Base-by-base conservation (phyloP, 225 moss, liverwort and hornwort species). In the Straminergon stramineum region DNA sequence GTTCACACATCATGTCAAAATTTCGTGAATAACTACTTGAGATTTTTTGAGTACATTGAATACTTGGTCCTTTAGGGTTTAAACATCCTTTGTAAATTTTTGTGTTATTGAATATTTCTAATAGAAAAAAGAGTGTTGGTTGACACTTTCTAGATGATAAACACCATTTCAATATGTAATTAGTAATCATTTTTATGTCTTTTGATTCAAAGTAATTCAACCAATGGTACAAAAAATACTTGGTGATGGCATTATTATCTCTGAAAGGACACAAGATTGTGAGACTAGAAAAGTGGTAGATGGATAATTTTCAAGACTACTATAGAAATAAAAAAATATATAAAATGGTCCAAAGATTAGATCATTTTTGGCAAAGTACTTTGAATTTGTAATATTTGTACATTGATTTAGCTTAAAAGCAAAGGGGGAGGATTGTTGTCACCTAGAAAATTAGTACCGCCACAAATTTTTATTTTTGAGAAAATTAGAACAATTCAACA, bases 271-370 rank as follows among this genome's bases (percentile, higher is more conserved):
- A 68, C 0, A 9, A 5, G 66, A 10, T 34, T 34, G 6, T 68
- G 20, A 37, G 6, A 6, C 37, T 1, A 35, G 0, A 68, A 37
- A 68, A 37, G 4, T 68, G 3, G 2, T 0, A 0, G 2, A n/a
- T n/a, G 22, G 6, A 21, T n/a, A 13, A n/a, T 11, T 68, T 68
- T n/a, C 7, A n/a, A n/a, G 22, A n/a, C 22, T 68, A 68, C 4
- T n/a, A 23, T 23, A n/a, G 7, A 69, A 69, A 69, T 22, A 7
- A 69, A 69, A 2, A 69, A n/a, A n/a, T n/a, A n/a, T n/a, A n/a
- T n/a, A n/a, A n/a, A n/a, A n/a, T 68, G 11, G 6, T 37, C 1
- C 6, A 37, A 11, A 37, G 21, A 68, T 37, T 0, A 0, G 6
- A 11, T 37, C 20, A 37, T 68, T 21, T 68, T 37, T 37, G 3